phyloP scores from a whole-genome alignment of 192 early-diverging fungal species.

The Coemansia umbellata region DNA sequence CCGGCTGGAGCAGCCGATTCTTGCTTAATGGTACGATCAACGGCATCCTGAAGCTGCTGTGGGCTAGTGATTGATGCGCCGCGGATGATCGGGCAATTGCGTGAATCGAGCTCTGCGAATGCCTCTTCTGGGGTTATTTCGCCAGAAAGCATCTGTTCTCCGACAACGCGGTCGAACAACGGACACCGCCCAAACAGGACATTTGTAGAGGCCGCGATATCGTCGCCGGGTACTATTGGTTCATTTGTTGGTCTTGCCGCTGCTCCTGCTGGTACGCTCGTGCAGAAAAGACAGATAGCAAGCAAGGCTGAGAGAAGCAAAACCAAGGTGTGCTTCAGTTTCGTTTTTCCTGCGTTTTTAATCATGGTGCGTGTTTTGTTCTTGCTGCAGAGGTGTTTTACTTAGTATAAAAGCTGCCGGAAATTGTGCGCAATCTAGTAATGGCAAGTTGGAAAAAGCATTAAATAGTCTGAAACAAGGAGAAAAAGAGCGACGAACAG shows the following conservation, averaged over 20 bases:
- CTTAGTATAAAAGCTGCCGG: too few species aligned
- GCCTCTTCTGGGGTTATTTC: slow-evolving; percentile 38
- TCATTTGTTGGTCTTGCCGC: not conserved
- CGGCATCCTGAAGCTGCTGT: slow-evolving; percentile 30
- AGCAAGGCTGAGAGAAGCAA: slow-evolving; percentile 6
- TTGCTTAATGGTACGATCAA: slow-evolving; percentile 11
- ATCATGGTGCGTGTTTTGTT: too few species aligned
- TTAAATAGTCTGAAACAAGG: too few species aligned
- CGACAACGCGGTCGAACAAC: slow-evolving; percentile 40
- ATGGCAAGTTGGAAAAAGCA: too few species aligned
- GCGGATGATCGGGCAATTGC: slow-evolving; percentile 50
- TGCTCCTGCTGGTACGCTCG: not conserved
- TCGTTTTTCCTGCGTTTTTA: too few species aligned
- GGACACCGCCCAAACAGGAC: slow-evolving; percentile 38
- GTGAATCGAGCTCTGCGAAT: slow-evolving; percentile 47
- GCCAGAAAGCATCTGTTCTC: slow-evolving; percentile 33
- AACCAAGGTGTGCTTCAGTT: too few species aligned
- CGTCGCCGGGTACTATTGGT: too few species aligned
- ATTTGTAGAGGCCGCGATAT: not conserved
- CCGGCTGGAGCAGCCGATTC: not conserved
- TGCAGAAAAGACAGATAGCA: not conserved
- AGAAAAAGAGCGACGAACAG: too few species aligned
- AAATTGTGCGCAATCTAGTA: too few species aligned
- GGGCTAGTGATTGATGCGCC: slow-evolving; percentile 44
- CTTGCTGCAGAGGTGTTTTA: too few species aligned